Evolutionary conservation across 208 protist genomes (phyloP), one percentile per base, ranked within the genome.

Genomic region (Trypanosomatidae sp.): DNA sequence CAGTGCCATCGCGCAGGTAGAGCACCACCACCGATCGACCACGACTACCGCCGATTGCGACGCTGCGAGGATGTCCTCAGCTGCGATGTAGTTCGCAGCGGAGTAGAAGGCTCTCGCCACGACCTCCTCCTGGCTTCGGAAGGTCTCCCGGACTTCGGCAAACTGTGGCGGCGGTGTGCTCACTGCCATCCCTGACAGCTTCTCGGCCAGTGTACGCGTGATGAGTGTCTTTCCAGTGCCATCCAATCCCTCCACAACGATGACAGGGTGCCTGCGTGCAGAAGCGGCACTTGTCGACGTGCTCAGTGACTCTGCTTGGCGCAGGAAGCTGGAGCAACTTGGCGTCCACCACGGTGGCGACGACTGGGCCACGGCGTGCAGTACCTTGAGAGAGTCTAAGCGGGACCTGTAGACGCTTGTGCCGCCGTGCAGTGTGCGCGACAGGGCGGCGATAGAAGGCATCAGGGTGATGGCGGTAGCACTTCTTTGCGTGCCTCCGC

Each of bases 21-120:
- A 92, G 74, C 79, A 84, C 87, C 87, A 94, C 87, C 90, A 94
- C 28, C 90, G 84, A 41, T 94, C 90, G 59, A 94, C 84, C 28
- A 94, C 73, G 1, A 94, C 84, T 28, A 81, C 28, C 5, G 56
- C 43, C 28, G 55, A 7, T 22, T 46, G 49, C 41, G 49, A 59
- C 74, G 15, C 22, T 41, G 8, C 53, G 8, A 49, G 39, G 22
- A 89, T 90, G 15, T 59, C 43, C 52, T 50, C 75, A n/a, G 84
- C 90, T 0, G 86, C 90, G 1, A 92, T 15, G 62, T 94, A 94
- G 60, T 94, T 94, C 13, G 90, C 82, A 17, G 82, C 90, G 39
- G 69, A 79, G 76, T 94, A 94, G 75, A 94, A 94, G 39, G 84
- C 86, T 3, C 90, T 83, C 10, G 81, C 77, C 8, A 87, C 59